Evolutionary conservation across 2,329 filamentous ascomycete species (phyloP), one percentile per base, ranked within the genome.

Genomic region (Gremmenia infestans): DNA sequence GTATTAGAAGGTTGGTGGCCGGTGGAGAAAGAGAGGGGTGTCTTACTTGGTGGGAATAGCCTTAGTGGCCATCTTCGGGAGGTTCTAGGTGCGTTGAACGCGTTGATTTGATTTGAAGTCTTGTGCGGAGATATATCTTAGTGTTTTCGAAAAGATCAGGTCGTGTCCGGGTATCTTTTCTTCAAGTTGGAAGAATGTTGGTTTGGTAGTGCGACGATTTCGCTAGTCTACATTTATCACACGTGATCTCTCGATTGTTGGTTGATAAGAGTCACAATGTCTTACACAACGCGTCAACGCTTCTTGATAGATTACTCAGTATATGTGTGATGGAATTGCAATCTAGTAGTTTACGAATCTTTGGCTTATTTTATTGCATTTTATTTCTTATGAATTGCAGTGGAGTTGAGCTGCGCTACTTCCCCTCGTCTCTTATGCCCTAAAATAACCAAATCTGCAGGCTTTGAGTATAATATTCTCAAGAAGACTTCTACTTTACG

Each of bases 1-100:
- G 50, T 58, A 55, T 68, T 58, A 68, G 60, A 56, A 51, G 43
- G 22, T 12, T 49, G 23, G 37, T 55, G 49, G 56, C 42, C 37
- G 28, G 40, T 49, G 39, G 47, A 25, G 46, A 39, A 43, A 53
- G 52, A 68, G 22, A 47, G 45, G 45, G 45, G 23, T 28, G 23
- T 28, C 8, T 22, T 47, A 47, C 45, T 47, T 47, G 45, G 19
- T 47, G 45, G 45, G 22, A 14, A 32, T 23, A 6, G 45, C 23
- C 23, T 22, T 47, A 5, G 45, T 76, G 67, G 71, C 72, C 66
- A 73, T 70, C 71, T 72, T 74, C 58, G 75, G 77, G 75, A 76
- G 42, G 12, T 77, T 60, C 73, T 67, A 60, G 55, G 37, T 55
- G 51, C 54, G 36, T 45, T 43, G 15, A 19, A 40, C 22, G 48